Conservation (phyloP, 768 basidiomycete species). For the Cystofilobasidium capitatum region DNA sequence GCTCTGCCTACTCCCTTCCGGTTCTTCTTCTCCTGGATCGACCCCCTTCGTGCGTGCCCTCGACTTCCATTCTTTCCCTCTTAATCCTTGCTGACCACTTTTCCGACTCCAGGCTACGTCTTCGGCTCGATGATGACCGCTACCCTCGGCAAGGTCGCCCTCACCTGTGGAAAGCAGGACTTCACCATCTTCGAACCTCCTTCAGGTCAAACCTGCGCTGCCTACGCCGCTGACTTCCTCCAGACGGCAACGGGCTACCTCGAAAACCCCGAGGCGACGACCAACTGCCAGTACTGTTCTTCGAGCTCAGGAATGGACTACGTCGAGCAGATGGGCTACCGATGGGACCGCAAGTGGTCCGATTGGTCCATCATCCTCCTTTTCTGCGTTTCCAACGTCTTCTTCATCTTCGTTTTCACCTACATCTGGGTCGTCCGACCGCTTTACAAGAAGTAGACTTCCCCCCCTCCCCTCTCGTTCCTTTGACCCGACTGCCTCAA, state of each 20-base stretch:
- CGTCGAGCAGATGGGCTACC: slow-evolving; percentile 15
- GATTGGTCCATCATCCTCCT: background rate
- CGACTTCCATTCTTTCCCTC: background rate
- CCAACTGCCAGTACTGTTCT: background rate
- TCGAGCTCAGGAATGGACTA: slow-evolving; percentile 6
- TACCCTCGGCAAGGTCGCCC: background rate
- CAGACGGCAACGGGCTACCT: slow-evolving; percentile 1
- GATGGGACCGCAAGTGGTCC: slow-evolving; percentile 3
- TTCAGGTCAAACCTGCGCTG: slow-evolving; percentile 1
- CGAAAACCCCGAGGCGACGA: background rate
- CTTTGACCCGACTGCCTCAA: too few relatives aligned
- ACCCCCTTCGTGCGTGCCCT: slow-evolving; percentile 18
- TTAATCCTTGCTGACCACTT: too few relatives aligned
- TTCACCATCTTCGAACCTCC: slow-evolving; percentile 14
- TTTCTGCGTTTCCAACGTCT: background rate
- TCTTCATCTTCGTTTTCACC: slow-evolving; percentile 12
- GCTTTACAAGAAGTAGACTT: slow-evolving; percentile 20
- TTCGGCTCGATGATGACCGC: slow-evolving; percentile 15
- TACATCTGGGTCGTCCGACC: slow-evolving; percentile 16
- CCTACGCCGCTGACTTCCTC: slow-evolving; percentile 9
- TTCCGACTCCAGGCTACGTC: too few relatives aligned
- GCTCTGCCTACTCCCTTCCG: slow-evolving; percentile 17
- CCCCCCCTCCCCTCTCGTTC: too few relatives aligned
- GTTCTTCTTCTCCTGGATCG: slow-evolving; percentile 24
- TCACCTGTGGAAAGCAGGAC: slow-evolving; percentile 11